These are phyloP conservation scores for Polysphondylium violaceum DNA, from an alignment of 78 protist species.

Conservation along the genomic window DNA sequence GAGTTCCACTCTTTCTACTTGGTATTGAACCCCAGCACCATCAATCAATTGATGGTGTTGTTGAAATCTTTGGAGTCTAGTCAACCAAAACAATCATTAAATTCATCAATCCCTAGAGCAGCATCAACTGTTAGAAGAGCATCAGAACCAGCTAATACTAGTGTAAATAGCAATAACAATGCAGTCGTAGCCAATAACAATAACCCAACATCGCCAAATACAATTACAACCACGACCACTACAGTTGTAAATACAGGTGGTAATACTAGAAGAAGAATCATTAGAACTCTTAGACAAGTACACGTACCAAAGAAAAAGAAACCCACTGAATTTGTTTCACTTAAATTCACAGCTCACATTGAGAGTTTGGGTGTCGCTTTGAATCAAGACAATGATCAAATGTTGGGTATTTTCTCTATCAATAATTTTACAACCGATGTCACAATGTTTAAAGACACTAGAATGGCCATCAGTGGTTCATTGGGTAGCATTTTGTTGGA, in stretches of 20 bases:
- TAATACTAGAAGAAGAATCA: background rate
- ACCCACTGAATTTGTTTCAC: conserved; percentile 6
- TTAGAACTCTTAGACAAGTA: conserved; percentile 15
- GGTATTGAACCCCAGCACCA: conserved; percentile 69
- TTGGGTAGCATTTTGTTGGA: conserved; percentile 33
- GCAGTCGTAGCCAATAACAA: background rate
- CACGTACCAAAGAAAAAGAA: conserved; percentile 51
- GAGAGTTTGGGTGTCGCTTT: conserved; percentile 60
- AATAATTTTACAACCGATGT: conserved; percentile 25
- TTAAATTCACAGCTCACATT: conserved; percentile 22
- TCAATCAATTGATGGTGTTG: conserved; percentile 37
- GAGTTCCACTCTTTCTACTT: conserved; percentile 42
- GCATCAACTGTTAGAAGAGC: background rate
- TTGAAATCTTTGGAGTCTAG: conserved; percentile 31
- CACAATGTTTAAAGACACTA: conserved; percentile 39
- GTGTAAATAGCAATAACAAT: background rate
- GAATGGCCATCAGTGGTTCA: conserved; percentile 34
- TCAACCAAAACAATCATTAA: conserved; percentile 6
- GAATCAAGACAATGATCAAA: conserved; percentile 48
- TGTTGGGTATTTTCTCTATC: conserved; percentile 52
- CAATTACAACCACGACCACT: background rate
- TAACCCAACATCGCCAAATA: background rate
- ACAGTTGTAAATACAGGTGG: background rate
- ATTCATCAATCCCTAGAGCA: conserved; percentile 3
- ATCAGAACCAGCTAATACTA: background rate